Conservation (phyloP, 192 early-diverging fungal genomes). For the Tieghemiomyces parasiticus region DNA sequence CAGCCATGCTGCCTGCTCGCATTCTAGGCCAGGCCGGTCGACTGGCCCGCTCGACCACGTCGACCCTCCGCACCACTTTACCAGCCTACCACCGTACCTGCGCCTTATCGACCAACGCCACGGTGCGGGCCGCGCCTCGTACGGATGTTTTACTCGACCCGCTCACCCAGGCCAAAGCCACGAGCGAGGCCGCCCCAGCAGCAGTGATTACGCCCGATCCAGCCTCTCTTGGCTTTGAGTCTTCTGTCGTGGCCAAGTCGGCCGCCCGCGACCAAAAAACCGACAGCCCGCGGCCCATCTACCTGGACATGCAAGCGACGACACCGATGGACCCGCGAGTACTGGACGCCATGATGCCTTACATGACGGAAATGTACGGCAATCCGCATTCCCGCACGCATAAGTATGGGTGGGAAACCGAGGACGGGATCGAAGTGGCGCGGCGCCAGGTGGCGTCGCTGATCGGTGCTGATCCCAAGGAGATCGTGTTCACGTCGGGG, state of each 20-base stretch:
- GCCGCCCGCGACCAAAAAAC: too few species aligned
- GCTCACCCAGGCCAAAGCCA: too few species aligned
- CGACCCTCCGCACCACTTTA: too few species aligned
- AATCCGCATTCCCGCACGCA: constrained; percentile 97
- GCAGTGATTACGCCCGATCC: background rate
- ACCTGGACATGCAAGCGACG: constrained; percentile 91
- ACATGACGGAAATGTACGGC: constrained; percentile 78
- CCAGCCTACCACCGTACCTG: too few species aligned
- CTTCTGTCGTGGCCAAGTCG: constrained; percentile 18
- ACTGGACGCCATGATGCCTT: constrained; percentile 87
- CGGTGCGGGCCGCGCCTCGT: too few species aligned
- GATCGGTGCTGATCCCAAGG: constrained; percentile 89
- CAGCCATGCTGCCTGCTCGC: too few species aligned
- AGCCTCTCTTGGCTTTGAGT: constrained; percentile 38
- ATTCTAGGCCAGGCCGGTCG: too few species aligned
- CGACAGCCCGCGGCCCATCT: constrained; percentile 50
- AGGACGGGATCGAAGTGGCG: constrained; percentile 74
- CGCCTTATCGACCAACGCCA: too few species aligned
- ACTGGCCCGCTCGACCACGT: too few species aligned
- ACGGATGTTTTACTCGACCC: too few species aligned
- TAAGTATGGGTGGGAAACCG: constrained; percentile 93
- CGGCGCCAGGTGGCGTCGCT: constrained; percentile 74
- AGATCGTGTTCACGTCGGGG: constrained; percentile 91
- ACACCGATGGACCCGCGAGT: constrained; percentile 87
- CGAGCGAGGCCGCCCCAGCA: too few species aligned